phyloP scores from a whole-genome alignment of 2,329 filamentous ascomycete species.

The Fusarium coffeatum region DNA sequence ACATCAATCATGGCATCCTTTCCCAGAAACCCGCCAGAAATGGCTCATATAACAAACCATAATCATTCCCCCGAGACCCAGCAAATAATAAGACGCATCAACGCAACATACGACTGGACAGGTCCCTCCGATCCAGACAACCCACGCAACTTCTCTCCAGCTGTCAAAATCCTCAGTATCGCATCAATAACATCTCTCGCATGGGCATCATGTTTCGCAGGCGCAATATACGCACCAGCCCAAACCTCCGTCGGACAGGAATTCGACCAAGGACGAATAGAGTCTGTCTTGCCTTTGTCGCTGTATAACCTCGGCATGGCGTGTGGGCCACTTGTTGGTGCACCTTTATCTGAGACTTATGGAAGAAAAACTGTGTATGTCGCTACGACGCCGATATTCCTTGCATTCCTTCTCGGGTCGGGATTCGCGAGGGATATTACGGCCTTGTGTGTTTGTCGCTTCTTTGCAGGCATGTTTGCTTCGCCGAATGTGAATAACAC shows the following conservation, averaged over 20 bases:
- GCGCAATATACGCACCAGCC: slow-evolving; percentile 25
- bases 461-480: slow-evolving; percentile 32
- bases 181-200: slow-evolving; percentile 17
- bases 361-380: slow-evolving; percentile 29
- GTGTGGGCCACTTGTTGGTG: slow-evolving; percentile 23
- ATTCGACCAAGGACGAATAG: not conserved
- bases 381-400: slow-evolving; percentile 26
- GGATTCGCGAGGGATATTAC: not conserved
- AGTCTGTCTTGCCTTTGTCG: slow-evolving; percentile 7
- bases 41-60: not conserved
- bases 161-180: slow-evolving; percentile 11
- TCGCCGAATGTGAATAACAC: slow-evolving; percentile 35
- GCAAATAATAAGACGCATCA: slow-evolving; percentile 28
- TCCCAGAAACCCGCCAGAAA: not conserved
- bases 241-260: slow-evolving; percentile 11
- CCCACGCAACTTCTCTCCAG: slow-evolving; percentile 23
- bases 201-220: slow-evolving; percentile 10
- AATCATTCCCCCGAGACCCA: not conserved
- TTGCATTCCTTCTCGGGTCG: not conserved
- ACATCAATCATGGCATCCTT: not conserved
- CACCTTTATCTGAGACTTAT: slow-evolving; percentile 30
- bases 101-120: slow-evolving; percentile 34
- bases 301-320: slow-evolving; percentile 38
- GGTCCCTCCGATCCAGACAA: slow-evolving; percentile 19
- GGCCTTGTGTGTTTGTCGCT: slow-evolving; percentile 11